Evolutionary conservation across 352 stramenopile genomes (phyloP), one percentile per base, ranked within the genome.

Genomic region (Phytophthora constricta): DNA sequence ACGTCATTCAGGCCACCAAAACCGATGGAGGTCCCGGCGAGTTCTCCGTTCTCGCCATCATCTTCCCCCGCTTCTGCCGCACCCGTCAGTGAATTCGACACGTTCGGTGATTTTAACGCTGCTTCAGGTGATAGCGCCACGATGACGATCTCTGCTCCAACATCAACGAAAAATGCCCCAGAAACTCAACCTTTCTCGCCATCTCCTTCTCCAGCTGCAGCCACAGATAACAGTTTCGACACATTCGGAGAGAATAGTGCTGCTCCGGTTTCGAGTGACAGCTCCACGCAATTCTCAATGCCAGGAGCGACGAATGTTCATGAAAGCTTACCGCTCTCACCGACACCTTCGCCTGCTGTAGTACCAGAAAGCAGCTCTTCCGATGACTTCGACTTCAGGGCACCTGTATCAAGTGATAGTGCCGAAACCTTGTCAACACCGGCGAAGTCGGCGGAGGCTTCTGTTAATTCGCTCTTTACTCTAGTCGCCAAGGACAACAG

Each of bases 71-170:
- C 19, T n/a, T 48, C 55, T n/a, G 57, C 39, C 31, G 43, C 41
- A 20, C 10, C 33, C 9, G 31, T 16, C 52, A 65, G 43, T 0
- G 25, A 54, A 14, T 62, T 67, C 23, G 67, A 70, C 42, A 31
- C 43, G 19, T 68, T 74, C 27, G 59, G 51, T 37, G 59, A 65
- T 41, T 62, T 71, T 17, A 67, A 61, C 31, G 46, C 51, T 22
- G 50, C 50, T 42, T 42, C 47, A 26, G 41, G 4, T 2, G 41
- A 47, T 47, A 25, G 41, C n/a, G 17, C n/a, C n/a, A n/a, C n/a
- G n/a, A n/a, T n/a, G n/a, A n/a, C n/a, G n/a, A n/a, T n/a, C n/a
- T n/a, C 26, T 55, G 2, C 26, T 11, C 47, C 47, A 51, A 5
- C 43, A 5, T 37, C 47, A 42, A 41, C 47, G 5, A 41, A 4